Evolutionary conservation across 352 stramenopile genomes (phyloP).

Genomic region (Peronospora belbahrii): DNA sequence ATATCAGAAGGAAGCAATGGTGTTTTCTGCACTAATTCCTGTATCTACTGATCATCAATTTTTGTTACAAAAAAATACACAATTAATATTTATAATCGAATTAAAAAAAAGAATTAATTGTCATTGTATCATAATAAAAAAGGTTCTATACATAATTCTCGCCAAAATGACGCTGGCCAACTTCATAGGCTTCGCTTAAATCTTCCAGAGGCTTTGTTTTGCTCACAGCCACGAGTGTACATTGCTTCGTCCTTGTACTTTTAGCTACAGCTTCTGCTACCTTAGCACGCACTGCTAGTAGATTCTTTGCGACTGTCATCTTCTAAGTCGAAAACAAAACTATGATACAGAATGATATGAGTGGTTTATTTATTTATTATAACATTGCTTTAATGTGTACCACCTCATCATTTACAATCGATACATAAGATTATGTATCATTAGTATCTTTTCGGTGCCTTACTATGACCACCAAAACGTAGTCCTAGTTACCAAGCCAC

Average conservation of each 20-base stretch:
- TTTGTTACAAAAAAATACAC: neutral
- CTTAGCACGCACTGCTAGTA: conserved; percentile 50
- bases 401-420: conserved; percentile 1
- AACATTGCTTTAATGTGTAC: conserved; percentile 8
- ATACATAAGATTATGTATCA: neutral
- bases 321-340: neutral
- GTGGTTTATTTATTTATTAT: no score
- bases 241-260: conserved; percentile 49
- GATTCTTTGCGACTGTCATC: conserved; percentile 48
- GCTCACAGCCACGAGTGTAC: conserved; percentile 89
- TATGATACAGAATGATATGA: neutral
- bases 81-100: neutral
- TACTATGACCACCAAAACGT: neutral
- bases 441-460: conserved; percentile 8
- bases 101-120: no score
- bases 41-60: conserved; percentile 41
- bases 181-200: conserved; percentile 85
- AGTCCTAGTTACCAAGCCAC: no score
- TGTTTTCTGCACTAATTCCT: conserved; percentile 95
- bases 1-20: conserved; percentile 82
- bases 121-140: neutral
- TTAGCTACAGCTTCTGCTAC: conserved; percentile 50
- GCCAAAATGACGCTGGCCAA: conserved; percentile 92
- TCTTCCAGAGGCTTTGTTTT: conserved; percentile 91
- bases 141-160: conserved; percentile 96